Evolutionary conservation across 1,284 basidiomycete species (phyloP), one percentile per base, ranked within the genome.

Genomic region (Ganoderma sinense): DNA sequence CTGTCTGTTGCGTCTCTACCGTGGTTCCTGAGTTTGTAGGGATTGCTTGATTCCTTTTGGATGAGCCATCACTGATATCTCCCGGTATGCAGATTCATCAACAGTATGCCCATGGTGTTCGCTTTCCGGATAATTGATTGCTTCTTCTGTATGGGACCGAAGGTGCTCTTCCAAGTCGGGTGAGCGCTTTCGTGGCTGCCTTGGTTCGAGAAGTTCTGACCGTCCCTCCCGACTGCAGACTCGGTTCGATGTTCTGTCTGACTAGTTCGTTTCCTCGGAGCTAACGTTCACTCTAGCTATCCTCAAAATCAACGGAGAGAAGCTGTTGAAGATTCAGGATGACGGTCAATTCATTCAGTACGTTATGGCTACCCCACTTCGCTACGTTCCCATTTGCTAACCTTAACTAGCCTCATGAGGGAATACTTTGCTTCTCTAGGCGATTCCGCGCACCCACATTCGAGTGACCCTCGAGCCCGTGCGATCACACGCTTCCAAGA

Each of bases 21-120:
- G 14, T 99, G 98, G 98, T 99, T 99, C 85, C 83, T 99, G 75
- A 96, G 95, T 78, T 84, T 97, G 90, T 97, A 80, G 73, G 92
- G 85, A 66, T 64, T 56, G 3, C 31, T 33, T 69, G 40, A n/a
- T 36, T 33, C 6, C 5, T 31, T 20, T 43, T 26, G 23, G 23
- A 13, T 23, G 20, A 26, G 23, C n/a, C 39, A 4, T 26, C 16
- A 1, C 59, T 61, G 26, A 61, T 41, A n/a, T 14, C 26, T 5
- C 33, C 31, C 20, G 20, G 36, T 48, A 11, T 70, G 20, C 60
- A 94, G 96, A 73, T 97, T 92, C 81, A 99, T 99, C 84, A 99
- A 99, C 83, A 97, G 96, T 76, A 98, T 99, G 96, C 98, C 98
- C 0, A 94, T 99, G 90, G 93, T 99, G 61, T 99, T 99, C 78